These are phyloP conservation scores for Nigrospora oryzae DNA, from an alignment of 2,329 filamentous ascomycete species.

Conservation along the genomic window DNA sequence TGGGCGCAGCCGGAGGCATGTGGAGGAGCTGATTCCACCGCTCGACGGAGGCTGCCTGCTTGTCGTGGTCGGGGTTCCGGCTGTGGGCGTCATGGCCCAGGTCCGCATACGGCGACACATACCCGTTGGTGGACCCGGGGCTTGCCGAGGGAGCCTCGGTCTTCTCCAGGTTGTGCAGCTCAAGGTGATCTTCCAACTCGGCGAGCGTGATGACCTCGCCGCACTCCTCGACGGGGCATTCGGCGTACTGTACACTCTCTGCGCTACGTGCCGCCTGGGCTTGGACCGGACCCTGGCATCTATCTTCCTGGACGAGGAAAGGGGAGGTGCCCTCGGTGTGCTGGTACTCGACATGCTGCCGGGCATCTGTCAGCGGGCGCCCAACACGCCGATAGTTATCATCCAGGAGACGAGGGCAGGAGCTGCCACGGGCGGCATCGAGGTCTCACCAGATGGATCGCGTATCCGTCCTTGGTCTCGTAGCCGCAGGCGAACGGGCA, in stretches of 20 bases:
- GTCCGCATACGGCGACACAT: too few species aligned
- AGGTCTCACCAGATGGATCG: constrained; percentile 24
- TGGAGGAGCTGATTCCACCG: constrained; percentile 21
- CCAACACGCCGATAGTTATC: too few species aligned
- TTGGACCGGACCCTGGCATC: not conserved
- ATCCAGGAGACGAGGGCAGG: too few species aligned
- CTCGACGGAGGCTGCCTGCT: constrained; percentile 5
- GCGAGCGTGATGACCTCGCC: constrained; percentile 44
- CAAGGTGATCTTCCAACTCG: constrained; percentile 50
- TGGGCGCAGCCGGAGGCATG: constrained; percentile 11
- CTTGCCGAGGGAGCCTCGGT: constrained; percentile 23
- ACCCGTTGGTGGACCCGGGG: too few species aligned
- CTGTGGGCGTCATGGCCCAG: not conserved
- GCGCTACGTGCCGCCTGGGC: constrained; percentile 8
- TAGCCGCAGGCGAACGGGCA: constrained; percentile 31
- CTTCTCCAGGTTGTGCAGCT: constrained; percentile 47
- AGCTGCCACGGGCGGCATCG: too few species aligned
- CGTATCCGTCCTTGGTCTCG: constrained; percentile 22
- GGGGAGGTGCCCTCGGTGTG: constrained; percentile 17
- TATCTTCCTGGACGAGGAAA: constrained; percentile 10
- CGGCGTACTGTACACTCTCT: constrained; percentile 31
- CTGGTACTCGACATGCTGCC: constrained; percentile 21
- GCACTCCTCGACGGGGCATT: constrained; percentile 49
- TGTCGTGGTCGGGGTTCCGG: not conserved
- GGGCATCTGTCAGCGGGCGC: not conserved